Evolutionary conservation across 345 rosid genomes (phyloP).

Genomic region (Melaleuca quinquenervia): DNA sequence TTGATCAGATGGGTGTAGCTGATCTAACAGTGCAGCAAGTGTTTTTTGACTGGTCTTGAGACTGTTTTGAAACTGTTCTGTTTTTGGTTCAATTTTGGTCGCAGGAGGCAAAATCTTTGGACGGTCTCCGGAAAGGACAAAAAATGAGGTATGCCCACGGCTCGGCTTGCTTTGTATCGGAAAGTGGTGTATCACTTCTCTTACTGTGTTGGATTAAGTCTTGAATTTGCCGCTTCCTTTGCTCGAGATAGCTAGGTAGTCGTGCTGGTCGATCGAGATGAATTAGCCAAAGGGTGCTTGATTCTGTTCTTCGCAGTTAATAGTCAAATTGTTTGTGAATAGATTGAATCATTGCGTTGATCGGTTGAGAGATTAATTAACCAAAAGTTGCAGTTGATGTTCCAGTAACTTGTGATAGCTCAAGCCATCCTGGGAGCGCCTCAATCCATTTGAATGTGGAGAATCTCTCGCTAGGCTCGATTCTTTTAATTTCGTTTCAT

Average conservation of each 20-base stretch:
- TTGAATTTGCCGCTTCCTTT: neutral
- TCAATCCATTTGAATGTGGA: neutral
- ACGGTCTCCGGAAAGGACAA: neutral
- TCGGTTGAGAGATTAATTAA: neutral
- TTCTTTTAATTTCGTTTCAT: neutral
- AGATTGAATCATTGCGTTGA: neutral
- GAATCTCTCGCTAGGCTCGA: neutral
- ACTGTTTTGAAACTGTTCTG: neutral
- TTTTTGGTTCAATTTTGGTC: neutral
- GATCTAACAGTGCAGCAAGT: neutral
- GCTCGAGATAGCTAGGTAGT: neutral
- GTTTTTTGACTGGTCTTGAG: neutral
- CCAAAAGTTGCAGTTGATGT: neutral
- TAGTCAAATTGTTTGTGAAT: neutral
- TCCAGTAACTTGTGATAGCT: neutral
- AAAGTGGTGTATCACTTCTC: neutral
- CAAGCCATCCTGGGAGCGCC: neutral
- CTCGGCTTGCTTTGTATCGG: neutral
- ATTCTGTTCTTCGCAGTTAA: neutral
- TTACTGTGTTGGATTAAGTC: neutral
- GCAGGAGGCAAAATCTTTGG: neutral
- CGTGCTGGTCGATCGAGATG: neutral
- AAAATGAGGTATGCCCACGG: neutral
- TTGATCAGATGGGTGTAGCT: neutral
- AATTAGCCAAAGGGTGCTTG: neutral